phyloP scores from a whole-genome alignment of 768 basidiomycete species.

The Termitomyces sp. region DNA sequence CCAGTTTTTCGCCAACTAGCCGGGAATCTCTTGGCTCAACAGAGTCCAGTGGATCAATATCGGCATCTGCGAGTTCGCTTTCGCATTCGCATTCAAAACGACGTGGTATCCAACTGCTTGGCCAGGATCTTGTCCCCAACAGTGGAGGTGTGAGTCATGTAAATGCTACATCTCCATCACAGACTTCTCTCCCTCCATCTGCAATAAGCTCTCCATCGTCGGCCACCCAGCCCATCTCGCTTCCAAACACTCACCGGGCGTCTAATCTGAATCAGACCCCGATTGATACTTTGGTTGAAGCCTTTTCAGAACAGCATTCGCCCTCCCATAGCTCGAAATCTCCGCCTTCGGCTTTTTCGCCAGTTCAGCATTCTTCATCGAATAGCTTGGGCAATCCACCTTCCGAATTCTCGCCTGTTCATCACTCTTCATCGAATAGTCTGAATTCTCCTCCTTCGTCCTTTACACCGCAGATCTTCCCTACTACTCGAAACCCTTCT shows the following conservation, averaged over 20 bases:
- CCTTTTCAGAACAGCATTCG: slow-evolving; percentile 1
- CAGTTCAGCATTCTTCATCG: slow-evolving; percentile 5
- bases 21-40: slow-evolving; percentile 15
- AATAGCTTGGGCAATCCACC: not conserved
- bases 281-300: not conserved
- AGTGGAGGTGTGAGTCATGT: slow-evolving; percentile 10
- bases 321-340: not conserved
- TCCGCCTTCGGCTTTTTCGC: slow-evolving; percentile 9
- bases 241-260: slow-evolving; percentile 7
- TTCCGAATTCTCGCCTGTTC: slow-evolving; percentile 7
- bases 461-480: slow-evolving; percentile 9
- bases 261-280: not conserved
- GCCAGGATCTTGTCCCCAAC: not conserved
- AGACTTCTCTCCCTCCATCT: slow-evolving; percentile 8
- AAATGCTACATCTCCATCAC: slow-evolving; percentile 11
- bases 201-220: slow-evolving; percentile 7
- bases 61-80: slow-evolving; percentile 10
- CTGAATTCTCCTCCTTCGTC: slow-evolving; percentile 2
- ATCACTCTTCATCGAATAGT: slow-evolving; percentile 6
- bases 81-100: slow-evolving; percentile 15
- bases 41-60: slow-evolving; percentile 12
- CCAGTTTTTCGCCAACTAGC: not conserved
- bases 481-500: slow-evolving; percentile 13
- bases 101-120: slow-evolving; percentile 7
- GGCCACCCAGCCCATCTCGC: slow-evolving; percentile 16